A percentile compares a stretch with the other conserved stretches of the same genome.
Evolutionary conservation across 108 stramenopile genomes (phyloP).

Genomic region (Cyclotella choctawhatcheeana): DNA sequence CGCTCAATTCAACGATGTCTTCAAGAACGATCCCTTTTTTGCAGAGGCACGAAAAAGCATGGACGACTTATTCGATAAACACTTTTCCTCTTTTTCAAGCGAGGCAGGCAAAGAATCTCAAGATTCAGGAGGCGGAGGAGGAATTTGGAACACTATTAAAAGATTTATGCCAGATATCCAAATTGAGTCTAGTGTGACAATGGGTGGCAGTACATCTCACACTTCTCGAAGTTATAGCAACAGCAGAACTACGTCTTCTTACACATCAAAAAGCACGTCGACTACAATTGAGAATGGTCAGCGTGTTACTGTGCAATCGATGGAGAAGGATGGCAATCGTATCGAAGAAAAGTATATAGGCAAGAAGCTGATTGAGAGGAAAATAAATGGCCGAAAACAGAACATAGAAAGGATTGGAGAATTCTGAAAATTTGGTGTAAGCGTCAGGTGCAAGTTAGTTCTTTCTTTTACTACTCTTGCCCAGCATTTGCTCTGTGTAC

Average conservation of each 20-base stretch:
- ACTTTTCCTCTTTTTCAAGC: constrained; percentile 34
- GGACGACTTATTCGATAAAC: constrained; percentile 61
- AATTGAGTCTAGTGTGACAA: constrained; percentile 23
- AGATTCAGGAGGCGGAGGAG: constrained; percentile 32
- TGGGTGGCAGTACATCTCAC: constrained; percentile 7
- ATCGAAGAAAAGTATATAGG: constrained; percentile 63
- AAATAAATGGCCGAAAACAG: constrained; percentile 54
- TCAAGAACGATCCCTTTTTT: constrained; percentile 76
- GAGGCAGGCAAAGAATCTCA: not conserved
- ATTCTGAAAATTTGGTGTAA: constrained; percentile 4
- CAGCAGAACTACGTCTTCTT: constrained; percentile 17
- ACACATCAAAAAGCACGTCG: constrained; percentile 41
- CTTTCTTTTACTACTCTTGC: not conserved
- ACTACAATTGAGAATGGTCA: constrained; percentile 51
- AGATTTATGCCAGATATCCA: constrained; percentile 40
- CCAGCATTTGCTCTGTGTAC: constrained; percentile 79
- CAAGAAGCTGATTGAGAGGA: constrained; percentile 49
- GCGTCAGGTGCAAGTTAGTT: not conserved
- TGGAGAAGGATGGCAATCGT: constrained; percentile 64
- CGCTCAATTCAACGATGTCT: constrained; percentile 67
- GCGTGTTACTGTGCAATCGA: constrained; percentile 52
- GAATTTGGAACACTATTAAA: constrained; percentile 47
- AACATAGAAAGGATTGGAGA: constrained; percentile 32
- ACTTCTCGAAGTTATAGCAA: constrained; percentile 31
- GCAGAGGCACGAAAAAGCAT: constrained; percentile 55